Percentiles rank a stretch among this genome's conserved stretches.
Evolutionary conservation across 75 land plant genomes (phyloP).

Genomic region (Picea glauca): DNA sequence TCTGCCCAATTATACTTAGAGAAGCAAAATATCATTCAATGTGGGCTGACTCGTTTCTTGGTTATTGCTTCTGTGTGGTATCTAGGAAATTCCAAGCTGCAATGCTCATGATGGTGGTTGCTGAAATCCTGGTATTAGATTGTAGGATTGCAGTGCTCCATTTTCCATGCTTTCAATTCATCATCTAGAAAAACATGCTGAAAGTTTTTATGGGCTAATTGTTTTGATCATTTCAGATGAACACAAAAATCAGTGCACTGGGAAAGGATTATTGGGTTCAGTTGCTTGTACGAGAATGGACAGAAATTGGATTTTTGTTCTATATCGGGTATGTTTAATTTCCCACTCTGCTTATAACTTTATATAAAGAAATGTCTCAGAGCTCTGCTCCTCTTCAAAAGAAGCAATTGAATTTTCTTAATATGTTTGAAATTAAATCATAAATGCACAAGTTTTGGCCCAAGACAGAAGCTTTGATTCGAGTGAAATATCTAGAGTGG

Average conservation of each 20-base stretch:
- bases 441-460: background rate
- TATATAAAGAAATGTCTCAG: background rate
- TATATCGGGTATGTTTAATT: slow-evolving; percentile 73
- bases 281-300: slow-evolving; percentile 75
- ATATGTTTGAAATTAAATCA: background rate
- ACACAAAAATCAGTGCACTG: slow-evolving; percentile 50
- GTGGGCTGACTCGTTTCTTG: background rate
- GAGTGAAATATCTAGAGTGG: background rate
- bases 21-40: background rate
- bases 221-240: slow-evolving; percentile 44
- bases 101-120: slow-evolving; percentile 74
- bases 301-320: slow-evolving; percentile 77
- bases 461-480: background rate
- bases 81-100: slow-evolving; percentile 85
- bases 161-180: background rate
- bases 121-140: slow-evolving; percentile 65
- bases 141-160: background rate
- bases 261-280: slow-evolving; percentile 77
- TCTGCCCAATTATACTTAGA: too few species aligned
- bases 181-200: background rate
- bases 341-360: background rate
- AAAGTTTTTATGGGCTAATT: background rate
- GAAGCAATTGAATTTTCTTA: background rate
- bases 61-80: background rate
- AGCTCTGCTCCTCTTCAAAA: background rate